A percentile compares a stretch with the other conserved stretches of the same genome.
phyloP scores from a whole-genome alignment of 129 eudicot genomes.

The Pulicaria dysenterica region DNA sequence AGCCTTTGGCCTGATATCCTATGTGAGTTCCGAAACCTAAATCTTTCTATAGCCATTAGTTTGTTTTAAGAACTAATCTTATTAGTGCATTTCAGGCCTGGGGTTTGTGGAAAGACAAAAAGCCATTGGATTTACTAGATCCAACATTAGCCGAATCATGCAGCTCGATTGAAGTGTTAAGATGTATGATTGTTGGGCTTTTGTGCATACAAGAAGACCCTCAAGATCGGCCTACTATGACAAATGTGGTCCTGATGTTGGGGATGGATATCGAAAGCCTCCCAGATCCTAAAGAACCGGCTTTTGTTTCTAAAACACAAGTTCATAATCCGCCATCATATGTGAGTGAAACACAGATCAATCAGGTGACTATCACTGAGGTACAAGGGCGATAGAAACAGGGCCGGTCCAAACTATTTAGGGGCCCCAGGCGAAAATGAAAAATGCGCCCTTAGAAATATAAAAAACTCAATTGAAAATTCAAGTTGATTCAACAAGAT shows the following conservation, averaged over 20 bases:
- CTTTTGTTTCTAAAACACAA: conserved; percentile 40
- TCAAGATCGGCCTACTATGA: conserved; percentile 52
- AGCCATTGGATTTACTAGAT: conserved; percentile 37
- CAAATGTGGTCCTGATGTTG: conserved; percentile 36
- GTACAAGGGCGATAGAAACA: conserved; percentile 28
- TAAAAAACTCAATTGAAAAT: neutral
- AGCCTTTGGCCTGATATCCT: conserved; percentile 44
- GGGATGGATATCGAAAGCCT: conserved; percentile 47
- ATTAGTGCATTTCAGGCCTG: conserved; percentile 35
- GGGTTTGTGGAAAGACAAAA: conserved; percentile 50
- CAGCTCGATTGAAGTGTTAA: conserved; percentile 42
- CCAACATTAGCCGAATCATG: conserved; percentile 35
- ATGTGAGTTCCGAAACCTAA: conserved; percentile 31
- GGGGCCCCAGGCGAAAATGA: too few relatives aligned
- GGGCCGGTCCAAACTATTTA: neutral
- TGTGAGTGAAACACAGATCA: conserved; percentile 18
- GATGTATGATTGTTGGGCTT: conserved; percentile 46
- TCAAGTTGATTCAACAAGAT: too few relatives aligned
- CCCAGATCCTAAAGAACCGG: conserved; percentile 48
- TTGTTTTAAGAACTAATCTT: neutral
- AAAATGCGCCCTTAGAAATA: neutral
- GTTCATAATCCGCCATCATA: neutral
- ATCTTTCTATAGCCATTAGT: neutral
- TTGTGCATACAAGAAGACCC: conserved; percentile 60
- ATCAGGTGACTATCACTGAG: conserved; percentile 21